These are phyloP conservation scores for Neolentinus lepideus DNA, from an alignment of 1,284 basidiomycete species.

Conservation along the genomic window DNA sequence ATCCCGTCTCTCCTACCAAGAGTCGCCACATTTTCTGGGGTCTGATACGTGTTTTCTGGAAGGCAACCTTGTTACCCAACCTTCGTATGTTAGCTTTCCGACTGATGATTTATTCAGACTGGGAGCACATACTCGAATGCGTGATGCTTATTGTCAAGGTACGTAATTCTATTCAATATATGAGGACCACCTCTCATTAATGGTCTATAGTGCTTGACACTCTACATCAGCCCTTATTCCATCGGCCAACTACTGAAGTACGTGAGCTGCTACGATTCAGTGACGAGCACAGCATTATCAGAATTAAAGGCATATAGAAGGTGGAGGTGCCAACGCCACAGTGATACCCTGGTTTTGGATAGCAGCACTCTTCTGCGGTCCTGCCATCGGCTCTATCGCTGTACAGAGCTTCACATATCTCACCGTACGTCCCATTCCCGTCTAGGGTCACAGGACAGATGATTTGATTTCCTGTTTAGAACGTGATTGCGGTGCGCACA, in stretches of 20 bases:
- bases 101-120: conserved; percentile 8
- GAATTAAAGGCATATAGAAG: conserved; percentile 1
- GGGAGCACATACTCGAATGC: conserved; percentile 16
- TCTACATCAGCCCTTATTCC: too few species aligned
- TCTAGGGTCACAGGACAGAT: not conserved
- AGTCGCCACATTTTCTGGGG: conserved; percentile 20
- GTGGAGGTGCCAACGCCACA: not conserved
- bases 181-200: too few species aligned
- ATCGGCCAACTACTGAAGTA: too few species aligned
- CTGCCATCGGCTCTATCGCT: not conserved
- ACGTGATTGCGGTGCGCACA: conserved; percentile 39
- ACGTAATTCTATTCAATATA: not conserved
- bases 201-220: too few species aligned
- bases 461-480: conserved; percentile 21
- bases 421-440: not conserved
- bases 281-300: too few species aligned
- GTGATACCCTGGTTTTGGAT: conserved; percentile 5
- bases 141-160: conserved; percentile 12
- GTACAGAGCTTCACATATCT: not conserved
- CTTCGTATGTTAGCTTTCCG: not conserved
- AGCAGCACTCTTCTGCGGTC: not conserved
- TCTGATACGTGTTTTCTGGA: conserved; percentile 17
- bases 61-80: conserved; percentile 5
- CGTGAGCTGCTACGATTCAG: too few species aligned
- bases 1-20: conserved; percentile 18